Evolutionary conservation across 2,329 filamentous ascomycete species (phyloP), one percentile per base, ranked within the genome.

Genomic region (Xylaria sp.): DNA sequence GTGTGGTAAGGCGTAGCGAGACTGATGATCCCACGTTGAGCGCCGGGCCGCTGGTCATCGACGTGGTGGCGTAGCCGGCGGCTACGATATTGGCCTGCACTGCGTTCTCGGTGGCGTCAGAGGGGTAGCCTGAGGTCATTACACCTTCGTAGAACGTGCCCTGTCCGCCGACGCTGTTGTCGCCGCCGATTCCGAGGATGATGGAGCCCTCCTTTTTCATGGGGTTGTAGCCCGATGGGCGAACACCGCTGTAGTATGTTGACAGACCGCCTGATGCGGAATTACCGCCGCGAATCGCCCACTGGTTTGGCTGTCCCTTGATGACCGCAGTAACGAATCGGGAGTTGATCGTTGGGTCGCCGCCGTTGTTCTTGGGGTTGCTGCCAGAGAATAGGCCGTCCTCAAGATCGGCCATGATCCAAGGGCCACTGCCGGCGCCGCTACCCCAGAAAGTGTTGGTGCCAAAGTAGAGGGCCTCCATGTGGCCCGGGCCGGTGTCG

Each of bases 351-450:
- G 85, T 82, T 7, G 86, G 86, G 71, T 89, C 82, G 1, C 65
- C 83, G 1, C 82, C 57, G 74, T 90, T 90, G 61, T 84, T 76
- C 1, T 73, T 75, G 1, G 81, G 30, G 66, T 76, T 82, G 0
- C 60, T 10, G 15, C 88, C 89, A 0, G 88, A 89, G 79, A 90
- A 91, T 2, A 91, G 79, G 3, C 87, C 87, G 69, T 91, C 90
- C 75, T 91, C 89, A 0, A 91, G 83, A 77, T 91, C 89, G 0
- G 88, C 89, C 88, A 91, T 90, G 72, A 91, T 76, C 89, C 89
- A 91, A 0, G 89, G 89, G 0, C 89, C 89, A 50, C 72, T 83
- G 52, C 88, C 89, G 4, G 85, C 64, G 9, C 89, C 89, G 8
- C 76, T 78, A 20, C 89, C 89, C 86, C 87, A 90, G 70, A 67